Evolutionary conservation across 2,329 filamentous ascomycete species (phyloP), one percentile per base, ranked within the genome.

Genomic region (Neonectria hederae): DNA sequence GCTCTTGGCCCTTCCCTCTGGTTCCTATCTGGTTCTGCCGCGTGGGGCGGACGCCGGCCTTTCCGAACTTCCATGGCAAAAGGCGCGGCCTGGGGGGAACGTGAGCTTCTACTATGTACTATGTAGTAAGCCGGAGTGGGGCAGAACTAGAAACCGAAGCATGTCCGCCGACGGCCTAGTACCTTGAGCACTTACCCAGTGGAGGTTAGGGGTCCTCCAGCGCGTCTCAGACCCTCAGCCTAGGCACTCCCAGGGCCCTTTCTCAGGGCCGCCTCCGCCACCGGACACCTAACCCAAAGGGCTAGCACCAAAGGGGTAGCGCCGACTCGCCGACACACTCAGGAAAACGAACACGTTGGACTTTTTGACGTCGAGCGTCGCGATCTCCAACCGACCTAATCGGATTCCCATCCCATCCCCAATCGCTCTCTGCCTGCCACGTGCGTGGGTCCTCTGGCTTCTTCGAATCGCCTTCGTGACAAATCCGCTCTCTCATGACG

Each of bases 341-440:
- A 42, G 38, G 58, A 65, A 74, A 74, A 74, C 70, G 72, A 75
- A 75, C 73, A 75, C 73, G 73, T 75, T 74, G 72, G 68, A 65
- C 65, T 75, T 75, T 74, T 71, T 62, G 59, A 62, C 56, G 46
- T 48, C 40, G 61, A 63, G 53, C 58, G 46, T 62, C 61, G 62
- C 49, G 61, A 61, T 64, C 57, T 58, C 21, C 19, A 24, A 22
- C 51, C 43, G 51, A 43, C 38, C 51, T 49, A 54, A 63, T 52
- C 60, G 49, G 45, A 60, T 60, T 55, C 49, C 61, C 61, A 51
- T 55, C 49, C 61, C 61, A 51, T 56, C 52, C 55, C 42, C 46
- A 49, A 51, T 63, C 59, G 64, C 65, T 70, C 69, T 55, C 61
- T 61, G 63, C 65, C 66, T 73, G 71, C 72, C 75, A 77, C 76